Evolutionary conservation across 2,329 filamentous ascomycete genomes (phyloP).

Genomic region (Alternaria conjuncta): DNA sequence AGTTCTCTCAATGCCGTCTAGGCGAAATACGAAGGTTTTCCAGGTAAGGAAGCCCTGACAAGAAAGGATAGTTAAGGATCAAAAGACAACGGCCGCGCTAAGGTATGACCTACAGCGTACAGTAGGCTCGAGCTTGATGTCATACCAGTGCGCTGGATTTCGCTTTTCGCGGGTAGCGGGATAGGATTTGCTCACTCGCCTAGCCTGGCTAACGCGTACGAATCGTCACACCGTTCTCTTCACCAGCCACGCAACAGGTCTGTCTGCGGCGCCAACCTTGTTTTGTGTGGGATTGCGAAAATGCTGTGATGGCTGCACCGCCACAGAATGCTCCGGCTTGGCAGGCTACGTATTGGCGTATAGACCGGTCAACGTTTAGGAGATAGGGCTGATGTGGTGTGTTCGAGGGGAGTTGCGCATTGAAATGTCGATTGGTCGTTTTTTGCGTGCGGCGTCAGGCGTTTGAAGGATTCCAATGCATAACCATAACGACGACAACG

Average conservation of each 20-base stretch:
- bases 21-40: neutral
- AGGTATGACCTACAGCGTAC: conserved; percentile 5
- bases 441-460: neutral
- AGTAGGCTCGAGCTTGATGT: conserved; percentile 8
- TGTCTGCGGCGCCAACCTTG: neutral
- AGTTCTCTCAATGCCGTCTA: neutral
- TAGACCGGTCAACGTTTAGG: neutral
- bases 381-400: neutral
- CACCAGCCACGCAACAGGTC: neutral
- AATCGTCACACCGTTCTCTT: neutral
- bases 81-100: conserved; percentile 1
- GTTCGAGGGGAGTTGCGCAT: neutral
- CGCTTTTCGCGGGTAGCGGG: conserved; percentile 14
- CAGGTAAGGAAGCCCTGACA: too few species aligned
- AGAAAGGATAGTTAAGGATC: neutral
- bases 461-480: neutral
- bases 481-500: neutral
- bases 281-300: conserved; percentile 6
- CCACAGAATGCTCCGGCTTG: conserved; percentile 4
- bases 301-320: neutral
- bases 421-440: neutral
- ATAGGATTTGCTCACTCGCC: neutral
- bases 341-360: neutral
- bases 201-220: conserved; percentile 5
- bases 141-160: conserved; percentile 9